Base-by-base conservation (phyloP, 208 protist genomes). In the Wallacemonas sp. region DNA sequence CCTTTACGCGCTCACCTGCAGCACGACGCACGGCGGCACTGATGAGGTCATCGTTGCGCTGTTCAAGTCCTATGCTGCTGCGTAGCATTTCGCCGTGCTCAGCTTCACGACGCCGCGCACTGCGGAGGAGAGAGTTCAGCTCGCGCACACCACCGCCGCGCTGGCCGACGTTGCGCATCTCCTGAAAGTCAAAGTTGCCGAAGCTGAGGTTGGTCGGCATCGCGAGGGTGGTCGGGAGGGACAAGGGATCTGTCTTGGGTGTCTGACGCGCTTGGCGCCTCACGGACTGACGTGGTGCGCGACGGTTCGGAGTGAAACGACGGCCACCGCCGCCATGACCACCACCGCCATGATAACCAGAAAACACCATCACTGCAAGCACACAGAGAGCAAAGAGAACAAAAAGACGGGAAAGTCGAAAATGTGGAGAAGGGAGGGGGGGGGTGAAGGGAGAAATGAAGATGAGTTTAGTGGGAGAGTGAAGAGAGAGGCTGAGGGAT, bases 121-220 rank as follows among this genome's bases (percentile, higher is more conserved):
- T 65, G 8, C 78, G 77, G 4, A 94, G 76, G 26, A 91, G 68
- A 2, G 75, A 65, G 17, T 75, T 62, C 6, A 94, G 66, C 70
- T 94, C 85, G 2, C 88, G 84, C 38, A 88, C 79, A 63, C 88
- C 88, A 74, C 88, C 88, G 23, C 88, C 88, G 23, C 81, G 80
- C 63, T 87, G 72, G 9, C 85, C 85, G 21, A 90, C 14, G 27
- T 76, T 73, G 11, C 87, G 79, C 72, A 80, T 71, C n/a, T 89
- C 85, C 38, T 92, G 79, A 39, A 92, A 91, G 33, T 90, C 83
- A 63, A 94, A 94, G 60, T 85, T 88, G 47, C 85, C 85, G 57
- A 94, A 94, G 2, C 74, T 85, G 43, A 94, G 65, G 48, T 91
- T 78, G 12, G 88, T 27, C 9, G 84, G 87, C 14, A 90, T 71